Evolutionary conservation across 1,284 basidiomycete genomes (phyloP), one percentile per base, ranked within the genome.

Genomic region (Termitomyces sp.): DNA sequence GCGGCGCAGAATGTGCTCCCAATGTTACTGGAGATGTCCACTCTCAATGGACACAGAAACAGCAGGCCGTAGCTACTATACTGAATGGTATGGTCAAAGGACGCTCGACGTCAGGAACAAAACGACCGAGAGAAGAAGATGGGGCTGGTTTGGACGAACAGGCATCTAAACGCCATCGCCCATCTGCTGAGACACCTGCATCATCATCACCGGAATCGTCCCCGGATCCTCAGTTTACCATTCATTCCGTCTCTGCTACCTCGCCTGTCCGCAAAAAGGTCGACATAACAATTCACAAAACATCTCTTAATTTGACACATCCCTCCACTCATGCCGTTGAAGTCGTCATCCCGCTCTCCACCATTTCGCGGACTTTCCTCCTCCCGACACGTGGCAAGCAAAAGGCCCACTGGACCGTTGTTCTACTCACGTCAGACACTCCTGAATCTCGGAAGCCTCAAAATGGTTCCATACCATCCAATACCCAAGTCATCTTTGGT

Each of bases 181-280:
- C 51, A n/a, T 47, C 49, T 21, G 47, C 45, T n/a, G 53, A 56
- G 14, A 46, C 44, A n/a, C 34, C 48, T 40, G 34, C 30, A 2
- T n/a, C 52, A 52, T 39, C 51, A 41, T 18, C 31, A 8, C 41
- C 39, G n/a, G 41, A 47, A 41, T 6, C 19, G 18, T 51, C 38
- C 31, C 73, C 76, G 38, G 62, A 64, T 0, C 72, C 78, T 0
- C 57, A 75, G 3, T 80, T 74, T 66, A 78, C 78, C 1, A 68
- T 85, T 5, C 78, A 83, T 33, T 68, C 77, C 31, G 66, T 86
- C 42, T 84, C 83, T 9, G 69, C 74, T 6, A 77, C 79, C 6
- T 75, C 83, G 0, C 84, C 84, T 21, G 62, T 86, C 43, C 77
- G 84, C 42, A 85, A 83, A 68, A 85, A 84, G 56, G 75, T 83